Evolutionary conservation across 1,139 yeast genomes (phyloP).

Genomic region (Candida sp.): DNA sequence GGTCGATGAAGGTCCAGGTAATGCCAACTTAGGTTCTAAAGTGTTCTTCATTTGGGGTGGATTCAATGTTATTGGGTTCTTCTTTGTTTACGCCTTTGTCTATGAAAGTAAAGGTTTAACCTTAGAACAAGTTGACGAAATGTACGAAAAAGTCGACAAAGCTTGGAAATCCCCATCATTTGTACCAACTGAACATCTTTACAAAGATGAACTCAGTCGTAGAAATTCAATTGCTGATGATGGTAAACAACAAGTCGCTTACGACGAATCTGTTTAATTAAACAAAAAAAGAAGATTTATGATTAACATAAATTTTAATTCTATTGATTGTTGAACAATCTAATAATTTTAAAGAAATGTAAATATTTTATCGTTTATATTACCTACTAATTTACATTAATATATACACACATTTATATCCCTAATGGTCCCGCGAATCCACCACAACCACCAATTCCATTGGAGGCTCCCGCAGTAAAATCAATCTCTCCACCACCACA

Average conservation of each 20-base stretch:
- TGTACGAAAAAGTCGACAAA: constrained; percentile 25
- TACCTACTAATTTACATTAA: no score
- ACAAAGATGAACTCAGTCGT: constrained; percentile 17
- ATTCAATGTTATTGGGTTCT: constrained; percentile 25
- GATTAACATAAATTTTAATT: neutral
- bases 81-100: constrained; percentile 64
- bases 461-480: neutral
- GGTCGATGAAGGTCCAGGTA: constrained; percentile 58
- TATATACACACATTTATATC: no score
- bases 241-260: constrained; percentile 6
- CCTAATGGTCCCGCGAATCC: neutral
- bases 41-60: constrained; percentile 75
- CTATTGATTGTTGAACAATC: neutral
- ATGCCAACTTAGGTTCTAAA: constrained; percentile 59
- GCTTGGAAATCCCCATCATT: constrained; percentile 32
- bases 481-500: neutral
- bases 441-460: neutral
- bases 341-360: neutral
- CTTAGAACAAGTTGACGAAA: constrained; percentile 64
- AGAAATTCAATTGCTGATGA: constrained; percentile 13
- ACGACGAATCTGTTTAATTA: constrained; percentile 5
- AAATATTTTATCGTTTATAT: no score
- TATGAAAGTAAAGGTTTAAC: constrained; percentile 75
- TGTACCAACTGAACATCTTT: constrained; percentile 33
- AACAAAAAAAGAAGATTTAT: neutral